phyloP scores from a whole-genome alignment of 345 rosid species.

The Brassica rapa region DNA sequence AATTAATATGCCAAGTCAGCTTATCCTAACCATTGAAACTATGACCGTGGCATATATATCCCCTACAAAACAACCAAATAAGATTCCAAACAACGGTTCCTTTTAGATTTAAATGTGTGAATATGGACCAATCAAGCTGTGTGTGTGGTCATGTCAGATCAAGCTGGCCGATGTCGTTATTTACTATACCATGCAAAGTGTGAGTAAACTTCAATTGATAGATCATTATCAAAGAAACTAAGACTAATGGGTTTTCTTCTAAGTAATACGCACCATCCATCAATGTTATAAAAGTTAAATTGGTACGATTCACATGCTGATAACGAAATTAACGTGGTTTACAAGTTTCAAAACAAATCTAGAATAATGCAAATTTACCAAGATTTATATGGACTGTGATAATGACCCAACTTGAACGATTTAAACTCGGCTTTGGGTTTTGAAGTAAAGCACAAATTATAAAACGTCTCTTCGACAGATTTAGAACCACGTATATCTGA shows the following conservation, averaged over 20 bases:
- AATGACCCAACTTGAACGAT: constrained; percentile 20
- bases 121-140: background rate
- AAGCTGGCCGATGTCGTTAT: constrained; percentile 23
- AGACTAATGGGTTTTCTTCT: constrained; percentile 8
- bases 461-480: constrained; percentile 21
- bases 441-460: constrained; percentile 4
- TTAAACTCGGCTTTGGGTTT: background rate
- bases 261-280: background rate
- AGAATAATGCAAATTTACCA: constrained; percentile 30
- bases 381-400: constrained; percentile 18
- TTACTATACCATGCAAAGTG: constrained; percentile 15
- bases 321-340: constrained; percentile 34
- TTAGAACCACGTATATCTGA: constrained; percentile 3
- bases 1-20: background rate
- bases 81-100: background rate
- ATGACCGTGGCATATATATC: background rate
- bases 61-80: background rate
- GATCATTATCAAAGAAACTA: constrained; percentile 25
- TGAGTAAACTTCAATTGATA: constrained; percentile 15
- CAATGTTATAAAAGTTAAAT: constrained; percentile 25
- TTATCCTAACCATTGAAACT: background rate
- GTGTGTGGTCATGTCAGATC: constrained; percentile 24
- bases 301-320: constrained; percentile 26
- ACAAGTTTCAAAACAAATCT: constrained; percentile 14
- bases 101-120: background rate